These are phyloP conservation scores for Magnusiomyces ingens DNA, from an alignment of 1,139 yeast genomes.

Conservation along the genomic window DNA sequence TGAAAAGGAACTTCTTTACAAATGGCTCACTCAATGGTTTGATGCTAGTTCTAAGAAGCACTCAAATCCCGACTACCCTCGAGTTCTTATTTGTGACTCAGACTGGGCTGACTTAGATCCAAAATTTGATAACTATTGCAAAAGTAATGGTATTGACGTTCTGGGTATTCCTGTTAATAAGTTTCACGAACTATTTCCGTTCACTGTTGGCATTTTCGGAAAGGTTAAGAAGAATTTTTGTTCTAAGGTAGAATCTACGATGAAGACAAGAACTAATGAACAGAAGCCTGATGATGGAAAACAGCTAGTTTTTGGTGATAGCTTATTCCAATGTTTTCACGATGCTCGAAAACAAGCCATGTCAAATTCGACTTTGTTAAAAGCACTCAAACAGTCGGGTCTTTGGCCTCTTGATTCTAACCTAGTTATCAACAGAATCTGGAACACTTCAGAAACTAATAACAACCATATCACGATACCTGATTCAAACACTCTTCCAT, in stretches of 20 bases:
- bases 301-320: background rate
- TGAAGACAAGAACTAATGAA: slow-evolving; percentile 1
- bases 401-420: slow-evolving; percentile 8
- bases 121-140: slow-evolving; percentile 1
- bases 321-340: slow-evolving; percentile 6
- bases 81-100: background rate
- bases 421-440: slow-evolving; percentile 10
- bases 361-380: slow-evolving; percentile 10
- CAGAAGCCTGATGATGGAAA: background rate
- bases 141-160: slow-evolving; percentile 6
- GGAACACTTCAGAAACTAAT: slow-evolving; percentile 4
- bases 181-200: slow-evolving; percentile 13
- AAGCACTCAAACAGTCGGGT: slow-evolving; percentile 10
- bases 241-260: slow-evolving; percentile 8
- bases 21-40: background rate
- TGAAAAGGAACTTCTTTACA: background rate
- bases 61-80: background rate
- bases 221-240: slow-evolving; percentile 12
- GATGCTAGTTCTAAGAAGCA: background rate
- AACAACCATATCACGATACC: too few species aligned
- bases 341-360: slow-evolving; percentile 9
- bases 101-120: background rate
- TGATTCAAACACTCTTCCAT: too few species aligned
- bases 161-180: slow-evolving; percentile 7
- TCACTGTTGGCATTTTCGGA: slow-evolving; percentile 9